Evolutionary conservation across 805 yeast species (phyloP), one percentile per base, ranked within the genome.

Genomic region (Lachancea waltii): DNA sequence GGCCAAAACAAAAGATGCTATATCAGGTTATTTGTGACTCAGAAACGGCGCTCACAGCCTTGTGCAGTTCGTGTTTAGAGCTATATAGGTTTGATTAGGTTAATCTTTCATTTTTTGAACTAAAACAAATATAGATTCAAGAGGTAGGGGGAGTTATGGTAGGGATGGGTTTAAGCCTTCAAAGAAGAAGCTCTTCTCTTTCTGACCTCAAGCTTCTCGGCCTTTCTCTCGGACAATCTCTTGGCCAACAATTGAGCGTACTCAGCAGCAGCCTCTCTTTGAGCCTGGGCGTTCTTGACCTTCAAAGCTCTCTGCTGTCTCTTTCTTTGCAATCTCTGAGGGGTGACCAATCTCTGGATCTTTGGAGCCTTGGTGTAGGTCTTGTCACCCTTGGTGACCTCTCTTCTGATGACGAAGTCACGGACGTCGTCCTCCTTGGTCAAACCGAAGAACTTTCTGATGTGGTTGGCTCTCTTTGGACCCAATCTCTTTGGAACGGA

Each of bases 381-480:
- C 82, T 85, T 86, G 65, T 89, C 97, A 77, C 94, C 94, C 82
- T 92, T 94, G 75, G 81, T 81, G 58, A 92, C 82, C 72, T 90
- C 96, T 77, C 98, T 89, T 79, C 97, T 92, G 67, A 92, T 81
- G 61, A 92, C 98, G 73, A 78, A 92, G 73, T 77, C 73, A 69
- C 73, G 70, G 52, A 69, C 74, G 58, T 67, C 72, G 56, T 67
- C 72, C 58, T 67, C 64, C 59, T 61, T 59, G 54, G 65, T 44
- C 54, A 60, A 83, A 76, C 97, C 97, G 68, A 85, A 92, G 95
- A 92, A 92, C 75, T 92, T 90, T 84, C 97, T 89, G 73, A 92
- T 92, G 90, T 90, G 75, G 94, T 87, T 90, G 67, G 98, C 98
- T 84, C 98, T 87, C 95, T 92, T 92, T 75, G 98, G 98, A 67